A percentile compares a stretch with the other conserved stretches of the same genome.
phyloP scores from a whole-genome alignment of 352 stramenopile species.

The Phytophthora cryptogea region DNA sequence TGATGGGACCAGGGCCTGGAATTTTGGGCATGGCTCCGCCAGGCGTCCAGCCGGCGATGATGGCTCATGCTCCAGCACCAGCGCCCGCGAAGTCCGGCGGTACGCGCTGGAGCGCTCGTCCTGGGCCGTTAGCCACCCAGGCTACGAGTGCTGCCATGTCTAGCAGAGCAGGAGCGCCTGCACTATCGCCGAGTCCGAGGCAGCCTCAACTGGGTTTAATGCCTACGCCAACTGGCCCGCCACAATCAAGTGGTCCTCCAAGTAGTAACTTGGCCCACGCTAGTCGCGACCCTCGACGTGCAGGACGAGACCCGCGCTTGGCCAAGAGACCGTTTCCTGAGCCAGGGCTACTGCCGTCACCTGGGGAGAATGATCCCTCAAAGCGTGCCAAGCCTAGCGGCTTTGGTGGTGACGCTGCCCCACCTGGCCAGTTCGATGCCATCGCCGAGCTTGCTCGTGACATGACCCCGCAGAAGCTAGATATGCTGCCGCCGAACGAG shows the following conservation, averaged over 20 bases:
- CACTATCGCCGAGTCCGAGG: constrained; percentile 28
- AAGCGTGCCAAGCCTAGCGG: constrained; percentile 36
- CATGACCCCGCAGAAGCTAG: constrained; percentile 84
- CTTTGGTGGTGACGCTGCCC: constrained; percentile 9
- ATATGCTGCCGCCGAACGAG: constrained; percentile 79
- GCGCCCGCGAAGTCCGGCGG: constrained; percentile 47
- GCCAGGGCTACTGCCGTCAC: constrained; percentile 22
- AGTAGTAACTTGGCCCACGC: constrained; percentile 32
- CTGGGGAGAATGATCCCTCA: constrained; percentile 24
- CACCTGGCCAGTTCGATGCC: constrained; percentile 51
- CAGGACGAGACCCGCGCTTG: constrained; percentile 59
- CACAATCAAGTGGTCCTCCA: constrained; percentile 31
- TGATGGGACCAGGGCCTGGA: constrained; percentile 37
- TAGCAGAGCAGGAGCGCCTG: constrained; percentile 26
- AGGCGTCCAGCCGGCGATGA: constrained; percentile 23
- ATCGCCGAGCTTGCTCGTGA: constrained; percentile 75
- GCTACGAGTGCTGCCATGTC: constrained; percentile 26
- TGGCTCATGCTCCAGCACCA: constrained; percentile 33
- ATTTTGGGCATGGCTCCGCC: constrained; percentile 57
- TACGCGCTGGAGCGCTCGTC: constrained; percentile 72
- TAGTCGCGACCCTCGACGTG: constrained; percentile 60
- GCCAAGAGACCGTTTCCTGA: constrained; percentile 47
- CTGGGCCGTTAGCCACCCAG: constrained; percentile 47
- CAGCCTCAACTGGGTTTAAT: constrained; percentile 37
- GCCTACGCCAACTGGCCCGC: constrained; percentile 26